Base-by-base conservation (phyloP, 306 rosid genomes). In the Pueraria montana region DNA sequence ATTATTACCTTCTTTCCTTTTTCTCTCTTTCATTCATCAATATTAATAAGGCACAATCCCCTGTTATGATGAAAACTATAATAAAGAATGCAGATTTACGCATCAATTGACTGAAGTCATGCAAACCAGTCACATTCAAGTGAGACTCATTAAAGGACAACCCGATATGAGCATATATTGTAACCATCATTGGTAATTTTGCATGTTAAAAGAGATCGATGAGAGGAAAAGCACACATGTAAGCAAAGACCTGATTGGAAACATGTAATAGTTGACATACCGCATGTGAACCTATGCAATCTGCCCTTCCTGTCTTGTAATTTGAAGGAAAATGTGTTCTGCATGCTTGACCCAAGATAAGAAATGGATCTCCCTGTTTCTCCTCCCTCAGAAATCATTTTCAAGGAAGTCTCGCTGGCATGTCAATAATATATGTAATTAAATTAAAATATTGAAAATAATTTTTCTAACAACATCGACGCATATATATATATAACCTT, bases 241-340 rank as follows among this genome's bases (percentile, higher is more conserved):
- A 72, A 5, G 75, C 14, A 18, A 45, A 78, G 14, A 65, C 12
- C 21, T 46, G 20, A 43, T 30, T 53, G 53, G 17, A 58, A 77
- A 68, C 16, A 58, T 46, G 52, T 24, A 21, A 30, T 59, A 82
- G 59, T 78, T 66, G 75, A 80, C 91, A 74, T 92, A 94, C 98
- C 97, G 43, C 94, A 90, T 64, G 91, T 84, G 83, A 94, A 94
- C 81, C 97, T 90, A 85, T 94, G 98, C 87, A 92, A 82, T 81
- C 94, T 86, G 27, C 97, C 98, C 82, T 83, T 90, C 80, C 76
- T 92, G 83, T 94, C 98, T 85, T 94, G 91, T 67, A 94, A 46
- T 85, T 94, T 94, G 87, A 90, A 92, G 68, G 96, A 89, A 85
- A 91, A 94, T 1, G 86, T 18, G 68, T 85, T 89, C 0, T 86